Evolutionary conservation across 1,284 basidiomycete genomes (phyloP).

Genomic region (Fomitopsis betulina): DNA sequence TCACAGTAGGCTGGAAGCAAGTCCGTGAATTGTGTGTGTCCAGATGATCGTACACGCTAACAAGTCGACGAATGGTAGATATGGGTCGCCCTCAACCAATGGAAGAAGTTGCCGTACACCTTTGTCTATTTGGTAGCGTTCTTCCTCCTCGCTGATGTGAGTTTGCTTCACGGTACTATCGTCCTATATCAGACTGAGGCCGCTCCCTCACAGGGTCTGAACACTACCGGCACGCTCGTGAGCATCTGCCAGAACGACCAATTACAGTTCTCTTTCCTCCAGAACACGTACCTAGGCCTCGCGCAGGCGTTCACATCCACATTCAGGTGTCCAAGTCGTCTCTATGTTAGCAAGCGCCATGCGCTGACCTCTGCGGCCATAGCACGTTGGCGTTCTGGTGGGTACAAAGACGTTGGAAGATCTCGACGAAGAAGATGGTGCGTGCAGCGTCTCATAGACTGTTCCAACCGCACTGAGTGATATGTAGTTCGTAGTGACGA

Average conservation of each 20-base stretch:
- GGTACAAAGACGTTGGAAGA: constrained; percentile 72
- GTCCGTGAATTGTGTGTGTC: constrained; percentile 22
- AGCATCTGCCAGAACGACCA: constrained; percentile 77
- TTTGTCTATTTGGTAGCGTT: constrained; percentile 73
- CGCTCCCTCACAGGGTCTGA: constrained; percentile 49
- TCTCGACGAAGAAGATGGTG: constrained; percentile 76
- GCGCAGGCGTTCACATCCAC: constrained; percentile 71
- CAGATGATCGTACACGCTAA: not conserved
- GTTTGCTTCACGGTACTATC: constrained; percentile 15
- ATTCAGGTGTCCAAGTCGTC: constrained; percentile 24
- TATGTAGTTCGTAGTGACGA: constrained; percentile 67
- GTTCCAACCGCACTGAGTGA: not conserved
- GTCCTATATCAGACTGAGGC: not conserved
- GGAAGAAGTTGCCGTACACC: constrained; percentile 69
- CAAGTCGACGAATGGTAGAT: constrained; percentile 38
- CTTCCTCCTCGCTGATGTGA: constrained; percentile 74
- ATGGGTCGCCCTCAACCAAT: constrained; percentile 64
- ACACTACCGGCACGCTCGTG: constrained; percentile 75
- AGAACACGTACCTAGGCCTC: constrained; percentile 75
- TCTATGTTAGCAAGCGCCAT: constrained; percentile 6
- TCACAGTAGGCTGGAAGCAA: constrained; percentile 82
- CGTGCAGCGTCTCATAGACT: constrained; percentile 2
- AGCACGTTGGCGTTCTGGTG: constrained; percentile 79
- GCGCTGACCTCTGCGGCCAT: not conserved
- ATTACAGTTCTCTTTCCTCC: constrained; percentile 67